Percentiles rank a stretch among this genome's conserved stretches.
Conservation (phyloP, 371 early-diverging fungal species). For the Mortierella sp. region DNA sequence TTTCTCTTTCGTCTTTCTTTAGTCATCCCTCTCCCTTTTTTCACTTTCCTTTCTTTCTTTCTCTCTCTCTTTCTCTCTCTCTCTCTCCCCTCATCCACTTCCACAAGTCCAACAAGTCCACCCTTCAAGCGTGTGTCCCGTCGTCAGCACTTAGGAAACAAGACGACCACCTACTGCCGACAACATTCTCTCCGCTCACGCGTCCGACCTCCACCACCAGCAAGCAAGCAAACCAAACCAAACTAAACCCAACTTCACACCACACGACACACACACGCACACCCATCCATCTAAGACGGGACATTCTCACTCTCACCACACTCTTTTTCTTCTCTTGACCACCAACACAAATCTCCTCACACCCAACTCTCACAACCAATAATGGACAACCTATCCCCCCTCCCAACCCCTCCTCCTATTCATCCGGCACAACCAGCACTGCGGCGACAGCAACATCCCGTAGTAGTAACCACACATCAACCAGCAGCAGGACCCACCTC, state of each 20-base stretch:
- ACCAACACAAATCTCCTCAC: not conserved
- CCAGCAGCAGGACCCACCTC: not conserved
- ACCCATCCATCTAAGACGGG: too few relatives aligned
- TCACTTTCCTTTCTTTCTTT: not conserved
- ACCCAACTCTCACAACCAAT: not conserved
- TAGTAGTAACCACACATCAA: not conserved
- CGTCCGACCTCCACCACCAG: too few relatives aligned
- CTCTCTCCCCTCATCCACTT: not conserved
- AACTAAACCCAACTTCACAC: too few relatives aligned
- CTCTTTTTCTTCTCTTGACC: not conserved
- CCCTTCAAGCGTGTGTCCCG: too few relatives aligned
- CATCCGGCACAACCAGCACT: not conserved
- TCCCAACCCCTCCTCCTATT: not conserved
- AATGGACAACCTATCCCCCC: constrained; percentile 11
- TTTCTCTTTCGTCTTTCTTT: not conserved
- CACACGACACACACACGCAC: too few relatives aligned
- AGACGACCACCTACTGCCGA: too few relatives aligned
- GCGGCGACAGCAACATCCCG: not conserved
- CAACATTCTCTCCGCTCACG: too few relatives aligned
- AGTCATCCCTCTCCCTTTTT: not conserved
- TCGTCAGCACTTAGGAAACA: too few relatives aligned
- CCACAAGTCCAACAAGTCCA: not conserved
- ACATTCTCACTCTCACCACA: too few relatives aligned
- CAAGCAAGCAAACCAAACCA: too few relatives aligned
- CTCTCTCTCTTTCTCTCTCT: not conserved